Evolutionary conservation across 345 rosid genomes (phyloP), one percentile per base, ranked within the genome.

Genomic region (Boechera retrofracta): DNA sequence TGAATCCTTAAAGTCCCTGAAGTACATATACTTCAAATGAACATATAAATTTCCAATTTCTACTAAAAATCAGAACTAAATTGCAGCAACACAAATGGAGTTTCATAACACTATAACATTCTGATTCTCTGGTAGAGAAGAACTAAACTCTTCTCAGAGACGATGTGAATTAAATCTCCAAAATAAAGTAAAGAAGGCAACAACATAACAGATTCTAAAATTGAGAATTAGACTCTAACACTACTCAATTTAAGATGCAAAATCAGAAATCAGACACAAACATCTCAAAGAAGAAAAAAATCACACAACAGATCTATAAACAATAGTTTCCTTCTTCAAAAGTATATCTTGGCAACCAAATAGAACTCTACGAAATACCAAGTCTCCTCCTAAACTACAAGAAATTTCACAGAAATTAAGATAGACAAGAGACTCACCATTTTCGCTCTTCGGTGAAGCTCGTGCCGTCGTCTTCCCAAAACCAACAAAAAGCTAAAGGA

Each of bases 371-470:
- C 4, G 10, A 33, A 7, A 52, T 3, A 38, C 45, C 3, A 60
- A 7, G 0, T 0, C 1, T n/a, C 42, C 13, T 8, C 16, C 4
- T 52, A 28, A 35, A 4, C 16, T 45, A 42, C 1, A 7, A 54
- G 5, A 62, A 28, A 26, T 13, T 7, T 4, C 13, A 2, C 36
- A 45, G 62, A 49, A 2, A 57, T 0, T 4, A 24, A 71, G 24
- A 10, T 15, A 21, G 70, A 21, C 11, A 47, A 58, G 69, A 58
- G 31, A 56, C 1, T 56, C 57, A 78, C 81, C 81, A 72, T 72
- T 72, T 78, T 78, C 49, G 73, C 73, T 77, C 48, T 48, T 31
- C 31, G 59, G 42, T 54, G 64, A 77, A 70, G 72, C 76, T 77
- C 58, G 26, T 0, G 65, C 70, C 76, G 71, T 47, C 80, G 76